These are phyloP conservation scores for Rhamnella rubrinervis DNA, from an alignment of 331 rosid genomes.

Conservation along the genomic window DNA sequence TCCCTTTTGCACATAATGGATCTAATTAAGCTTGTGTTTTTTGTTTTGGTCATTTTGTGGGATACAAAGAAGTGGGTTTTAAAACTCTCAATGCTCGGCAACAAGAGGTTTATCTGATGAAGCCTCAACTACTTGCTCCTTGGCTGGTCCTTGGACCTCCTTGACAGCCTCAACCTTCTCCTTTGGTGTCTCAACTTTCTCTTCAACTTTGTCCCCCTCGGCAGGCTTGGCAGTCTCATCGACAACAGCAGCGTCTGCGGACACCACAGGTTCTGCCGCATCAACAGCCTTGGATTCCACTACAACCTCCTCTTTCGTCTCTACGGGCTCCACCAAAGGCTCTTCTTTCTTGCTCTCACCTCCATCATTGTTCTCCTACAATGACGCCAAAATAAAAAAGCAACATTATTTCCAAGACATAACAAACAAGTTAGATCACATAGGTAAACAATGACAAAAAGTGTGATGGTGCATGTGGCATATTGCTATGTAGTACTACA, in stretches of 20 bases:
- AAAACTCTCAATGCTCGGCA: conserved; percentile 5
- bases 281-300: conserved; percentile 13
- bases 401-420: not conserved
- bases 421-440: not conserved
- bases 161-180: conserved; percentile 25
- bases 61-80: too few relatives aligned
- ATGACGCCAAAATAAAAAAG: not conserved
- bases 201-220: conserved; percentile 18
- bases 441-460: not conserved
- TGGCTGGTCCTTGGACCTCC: conserved; percentile 18
- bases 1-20: too few relatives aligned
- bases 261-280: not conserved
- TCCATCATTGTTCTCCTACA: conserved; percentile 29
- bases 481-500: not conserved
- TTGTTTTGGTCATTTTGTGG: too few relatives aligned
- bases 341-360: conserved; percentile 38
- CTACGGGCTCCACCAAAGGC: conserved; percentile 36
- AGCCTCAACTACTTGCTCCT: conserved; percentile 25
- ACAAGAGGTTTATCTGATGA: not conserved
- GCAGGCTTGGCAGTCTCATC: conserved; percentile 23
- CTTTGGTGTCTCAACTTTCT: conserved; percentile 20
- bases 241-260: conserved; percentile 4
- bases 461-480: not conserved
- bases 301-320: conserved; percentile 35
- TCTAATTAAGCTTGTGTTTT: too few relatives aligned